phyloP scores from a whole-genome alignment of 257 asterid species.

The Osmanthus fragrans region DNA sequence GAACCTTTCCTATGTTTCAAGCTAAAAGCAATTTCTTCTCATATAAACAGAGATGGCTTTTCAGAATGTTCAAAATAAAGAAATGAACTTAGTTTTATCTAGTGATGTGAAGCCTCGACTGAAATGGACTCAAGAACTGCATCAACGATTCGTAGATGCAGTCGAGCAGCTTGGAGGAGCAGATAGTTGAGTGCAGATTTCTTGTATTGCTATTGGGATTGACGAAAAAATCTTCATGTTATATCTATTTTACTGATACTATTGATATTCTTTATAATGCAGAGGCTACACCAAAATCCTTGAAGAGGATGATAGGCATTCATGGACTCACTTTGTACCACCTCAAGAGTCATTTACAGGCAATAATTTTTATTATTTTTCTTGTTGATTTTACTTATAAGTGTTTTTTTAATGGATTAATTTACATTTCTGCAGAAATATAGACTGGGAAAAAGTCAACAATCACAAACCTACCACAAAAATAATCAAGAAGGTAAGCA shows the following conservation, averaged over 20 bases:
- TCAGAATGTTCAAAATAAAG: constrained; percentile 44
- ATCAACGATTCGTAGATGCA: constrained; percentile 64
- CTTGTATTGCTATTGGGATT: background rate
- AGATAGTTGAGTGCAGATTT: constrained; percentile 57
- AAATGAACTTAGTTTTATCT: constrained; percentile 64
- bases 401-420: constrained; percentile 13
- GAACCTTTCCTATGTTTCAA: constrained; percentile 31
- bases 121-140: constrained; percentile 90
- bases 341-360: constrained; percentile 98
- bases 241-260: background rate
- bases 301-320: constrained; percentile 93
- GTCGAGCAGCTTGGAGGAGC: constrained; percentile 82
- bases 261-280: constrained; percentile 29
- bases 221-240: background rate
- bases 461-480: constrained; percentile 40
- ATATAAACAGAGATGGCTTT: constrained; percentile 47
- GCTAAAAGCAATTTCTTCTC: constrained; percentile 18
- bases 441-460: constrained; percentile 75
- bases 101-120: constrained; percentile 88
- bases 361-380: constrained; percentile 12
- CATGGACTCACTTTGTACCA: constrained; percentile 89
- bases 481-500: constrained; percentile 51
- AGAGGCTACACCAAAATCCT: constrained; percentile 95
- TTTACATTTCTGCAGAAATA: constrained; percentile 61
- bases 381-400: background rate